Conservation (phyloP, 2,329 filamentous ascomycete species). For the Diplodia scrobiculata region DNA sequence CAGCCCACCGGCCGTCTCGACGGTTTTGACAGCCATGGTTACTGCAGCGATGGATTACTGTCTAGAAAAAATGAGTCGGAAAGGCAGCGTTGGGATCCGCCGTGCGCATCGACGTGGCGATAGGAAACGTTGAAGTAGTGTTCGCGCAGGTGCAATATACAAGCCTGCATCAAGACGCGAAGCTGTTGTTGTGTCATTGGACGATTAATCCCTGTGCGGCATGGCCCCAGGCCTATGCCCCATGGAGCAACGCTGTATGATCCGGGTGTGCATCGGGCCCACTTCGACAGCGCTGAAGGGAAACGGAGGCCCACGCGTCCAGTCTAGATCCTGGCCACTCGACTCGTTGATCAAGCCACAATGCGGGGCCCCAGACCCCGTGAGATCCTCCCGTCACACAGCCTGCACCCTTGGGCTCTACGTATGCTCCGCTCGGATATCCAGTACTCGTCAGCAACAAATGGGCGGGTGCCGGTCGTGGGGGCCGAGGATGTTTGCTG, state of each 20-base stretch:
- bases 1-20: slow-evolving; percentile 22
- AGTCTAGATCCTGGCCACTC: slow-evolving; percentile 7
- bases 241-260: neutral
- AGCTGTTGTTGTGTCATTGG: slow-evolving; percentile 14
- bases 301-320: neutral
- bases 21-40: slow-evolving; percentile 27
- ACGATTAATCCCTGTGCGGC: slow-evolving; percentile 10
- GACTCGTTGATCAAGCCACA: slow-evolving; percentile 8
- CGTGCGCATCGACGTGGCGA: slow-evolving; percentile 11
- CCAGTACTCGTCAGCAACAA: neutral
- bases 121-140: neutral
- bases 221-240: neutral
- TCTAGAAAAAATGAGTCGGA: neutral
- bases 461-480: neutral
- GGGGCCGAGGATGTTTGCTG: slow-evolving; percentile 4
- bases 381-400: neutral
- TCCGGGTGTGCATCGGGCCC: slow-evolving; percentile 15
- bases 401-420: neutral
- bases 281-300: neutral
- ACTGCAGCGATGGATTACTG: neutral
- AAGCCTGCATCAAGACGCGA: slow-evolving; percentile 11
- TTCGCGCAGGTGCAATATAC: slow-evolving; percentile 4
- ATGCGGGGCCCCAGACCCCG: slow-evolving; percentile 26
- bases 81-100: neutral
- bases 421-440: neutral